Evolutionary conservation across 768 basidiomycete species (phyloP).

Genomic region (Lactifluus echinatus): DNA sequence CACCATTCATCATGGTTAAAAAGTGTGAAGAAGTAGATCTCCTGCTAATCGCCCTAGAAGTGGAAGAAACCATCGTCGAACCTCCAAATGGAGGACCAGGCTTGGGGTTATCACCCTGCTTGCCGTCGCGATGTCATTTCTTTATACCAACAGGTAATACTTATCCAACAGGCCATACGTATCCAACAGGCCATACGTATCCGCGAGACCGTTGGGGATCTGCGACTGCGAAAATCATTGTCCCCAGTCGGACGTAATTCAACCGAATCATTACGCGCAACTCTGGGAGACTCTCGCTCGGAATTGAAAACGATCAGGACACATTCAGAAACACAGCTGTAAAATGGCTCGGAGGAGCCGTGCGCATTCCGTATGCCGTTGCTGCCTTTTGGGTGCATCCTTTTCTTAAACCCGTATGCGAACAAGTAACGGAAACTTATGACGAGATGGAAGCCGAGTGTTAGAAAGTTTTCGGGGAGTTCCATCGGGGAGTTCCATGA

Average conservation of each 20-base stretch:
- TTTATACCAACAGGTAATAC: too few species aligned
- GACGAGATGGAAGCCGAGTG: constrained; percentile 43
- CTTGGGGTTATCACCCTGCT: neutral
- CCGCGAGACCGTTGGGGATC: too few species aligned
- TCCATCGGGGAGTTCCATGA: constrained; percentile 32
- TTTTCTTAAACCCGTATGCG: neutral
- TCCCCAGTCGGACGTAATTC: constrained; percentile 26
- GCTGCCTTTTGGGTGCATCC: neutral
- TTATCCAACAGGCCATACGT: too few species aligned
- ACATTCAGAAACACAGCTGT: constrained; percentile 30
- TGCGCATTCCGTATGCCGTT: constrained; percentile 31
- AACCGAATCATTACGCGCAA: constrained; percentile 26
- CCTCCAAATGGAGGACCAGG: neutral
- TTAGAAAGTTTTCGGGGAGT: constrained; percentile 40
- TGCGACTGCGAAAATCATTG: too few species aligned
- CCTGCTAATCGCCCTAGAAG: too few species aligned
- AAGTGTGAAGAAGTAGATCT: too few species aligned
- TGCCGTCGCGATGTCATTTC: neutral
- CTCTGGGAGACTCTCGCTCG: constrained; percentile 29
- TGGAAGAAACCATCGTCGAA: neutral
- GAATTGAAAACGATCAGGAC: constrained; percentile 25
- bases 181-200: too few species aligned
- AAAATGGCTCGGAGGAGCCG: constrained; percentile 34
- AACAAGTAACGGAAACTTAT: constrained; percentile 42
- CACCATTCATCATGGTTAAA: too few species aligned